Conservation (phyloP, 352 stramenopile genomes). For the Pythium chondricola region DNA sequence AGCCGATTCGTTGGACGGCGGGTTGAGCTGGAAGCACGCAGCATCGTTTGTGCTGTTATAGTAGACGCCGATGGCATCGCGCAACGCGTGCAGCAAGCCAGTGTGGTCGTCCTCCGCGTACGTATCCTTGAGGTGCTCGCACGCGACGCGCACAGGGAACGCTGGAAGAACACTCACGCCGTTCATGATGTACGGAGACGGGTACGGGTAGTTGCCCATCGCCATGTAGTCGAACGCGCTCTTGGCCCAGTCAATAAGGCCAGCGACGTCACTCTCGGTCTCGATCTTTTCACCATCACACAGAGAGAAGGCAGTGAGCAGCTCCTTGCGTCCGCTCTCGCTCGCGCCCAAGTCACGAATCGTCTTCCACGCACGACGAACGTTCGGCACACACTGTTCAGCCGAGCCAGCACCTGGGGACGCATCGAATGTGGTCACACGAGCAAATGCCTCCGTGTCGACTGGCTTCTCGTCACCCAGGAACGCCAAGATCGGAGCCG, state of each 20-base stretch:
- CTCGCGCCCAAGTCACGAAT: constrained; percentile 54
- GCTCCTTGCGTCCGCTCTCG: constrained; percentile 29
- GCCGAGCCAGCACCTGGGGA: constrained; percentile 56
- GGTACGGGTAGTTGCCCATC: constrained; percentile 96
- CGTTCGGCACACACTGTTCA: constrained; percentile 71
- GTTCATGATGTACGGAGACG: constrained; percentile 93
- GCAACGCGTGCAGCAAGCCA: constrained; percentile 44
- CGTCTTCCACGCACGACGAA: constrained; percentile 52
- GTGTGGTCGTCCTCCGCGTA: constrained; percentile 30
- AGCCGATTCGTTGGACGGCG: constrained; percentile 49
- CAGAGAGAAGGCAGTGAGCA: constrained; percentile 39
- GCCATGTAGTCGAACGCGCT: constrained; percentile 89
- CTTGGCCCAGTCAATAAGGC: constrained; percentile 58
- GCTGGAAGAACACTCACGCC: constrained; percentile 78
- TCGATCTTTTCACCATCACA: constrained; percentile 45
- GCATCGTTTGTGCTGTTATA: constrained; percentile 66
- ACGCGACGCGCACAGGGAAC: constrained; percentile 88
- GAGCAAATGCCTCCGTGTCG: constrained; percentile 61
- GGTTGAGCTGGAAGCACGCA: constrained; percentile 43
- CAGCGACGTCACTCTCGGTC: constrained; percentile 36
- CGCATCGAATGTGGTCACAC: constrained; percentile 54
- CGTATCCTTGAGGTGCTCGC: constrained; percentile 44
- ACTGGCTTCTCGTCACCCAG: constrained; percentile 44
- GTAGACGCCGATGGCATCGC: constrained; percentile 57
- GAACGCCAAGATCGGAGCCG: constrained; percentile 83